These are phyloP conservation scores for Isatis tinctoria DNA, from an alignment of 345 rosid species.

Conservation along the genomic window DNA sequence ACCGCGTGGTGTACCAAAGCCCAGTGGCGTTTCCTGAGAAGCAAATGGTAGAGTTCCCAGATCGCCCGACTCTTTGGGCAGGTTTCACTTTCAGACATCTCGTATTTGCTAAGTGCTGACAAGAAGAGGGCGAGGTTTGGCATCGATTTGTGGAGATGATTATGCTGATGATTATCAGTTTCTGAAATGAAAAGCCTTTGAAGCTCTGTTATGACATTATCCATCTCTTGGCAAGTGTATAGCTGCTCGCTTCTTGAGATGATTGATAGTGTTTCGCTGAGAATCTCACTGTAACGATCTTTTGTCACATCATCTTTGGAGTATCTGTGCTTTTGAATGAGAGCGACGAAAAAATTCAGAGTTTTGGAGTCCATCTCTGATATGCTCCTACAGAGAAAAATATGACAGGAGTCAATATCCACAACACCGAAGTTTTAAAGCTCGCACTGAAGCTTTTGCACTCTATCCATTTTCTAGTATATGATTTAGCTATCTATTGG, in stretches of 20 bases:
- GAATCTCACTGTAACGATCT: conserved; percentile 40
- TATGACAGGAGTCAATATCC: background rate
- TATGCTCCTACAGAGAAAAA: conserved; percentile 42
- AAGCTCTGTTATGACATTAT: conserved; percentile 60
- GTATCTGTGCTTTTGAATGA: conserved; percentile 39
- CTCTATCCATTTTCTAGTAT: background rate
- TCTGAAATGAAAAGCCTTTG: conserved; percentile 54
- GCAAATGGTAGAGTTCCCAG: conserved; percentile 78
- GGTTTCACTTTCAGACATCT: conserved; percentile 56
- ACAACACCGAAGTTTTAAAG: background rate
- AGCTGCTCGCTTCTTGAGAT: conserved; percentile 50
- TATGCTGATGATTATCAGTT: conserved; percentile 16
- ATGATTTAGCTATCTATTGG: background rate
- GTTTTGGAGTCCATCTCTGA: conserved; percentile 61
- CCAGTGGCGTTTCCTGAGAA: conserved; percentile 78
- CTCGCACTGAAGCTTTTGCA: background rate
- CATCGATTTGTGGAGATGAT: conserved; percentile 42
- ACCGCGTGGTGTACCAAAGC: conserved; percentile 69
- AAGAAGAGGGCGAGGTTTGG: conserved; percentile 66
- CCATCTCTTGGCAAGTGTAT: conserved; percentile 58
- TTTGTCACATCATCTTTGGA: conserved; percentile 31
- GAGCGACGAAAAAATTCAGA: conserved; percentile 46
- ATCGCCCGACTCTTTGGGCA: conserved; percentile 61
- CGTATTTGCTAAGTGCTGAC: conserved; percentile 60
- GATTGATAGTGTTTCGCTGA: conserved; percentile 48